phyloP scores from a whole-genome alignment of 148 eudicot genomes.

The Heliamphora exappendiculata region DNA sequence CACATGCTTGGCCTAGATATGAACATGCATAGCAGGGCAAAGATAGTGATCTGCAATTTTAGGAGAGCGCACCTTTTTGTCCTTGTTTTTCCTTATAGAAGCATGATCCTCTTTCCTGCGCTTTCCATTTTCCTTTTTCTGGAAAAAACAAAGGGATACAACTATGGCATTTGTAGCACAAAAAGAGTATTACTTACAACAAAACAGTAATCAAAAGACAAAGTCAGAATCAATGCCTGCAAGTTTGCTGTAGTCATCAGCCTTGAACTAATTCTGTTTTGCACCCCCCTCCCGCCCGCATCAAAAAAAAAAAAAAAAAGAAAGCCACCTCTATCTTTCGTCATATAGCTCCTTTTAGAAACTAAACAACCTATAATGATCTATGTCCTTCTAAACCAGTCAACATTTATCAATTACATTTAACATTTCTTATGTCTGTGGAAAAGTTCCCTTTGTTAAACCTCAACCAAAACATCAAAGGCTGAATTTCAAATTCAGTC shows the following conservation, averaged over 20 bases:
- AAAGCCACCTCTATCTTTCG: no score
- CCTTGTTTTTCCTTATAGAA: conserved; percentile 56
- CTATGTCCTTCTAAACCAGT: background rate
- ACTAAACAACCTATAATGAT: no score
- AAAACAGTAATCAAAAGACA: background rate
- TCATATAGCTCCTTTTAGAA: no score
- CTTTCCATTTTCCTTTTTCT: conserved; percentile 81
- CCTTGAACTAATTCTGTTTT: background rate
- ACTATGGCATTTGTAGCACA: background rate
- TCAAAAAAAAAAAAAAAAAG: background rate
- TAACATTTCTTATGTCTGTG: no score
- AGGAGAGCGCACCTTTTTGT: conserved; percentile 48
- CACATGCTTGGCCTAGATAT: no score
- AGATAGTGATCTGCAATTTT: background rate
- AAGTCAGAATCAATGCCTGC: background rate
- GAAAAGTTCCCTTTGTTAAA: no score
- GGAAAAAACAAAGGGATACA: conserved; percentile 16
- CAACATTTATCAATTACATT: no score
- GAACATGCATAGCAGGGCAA: background rate
- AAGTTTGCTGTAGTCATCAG: background rate
- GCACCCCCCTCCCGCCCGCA: no score
- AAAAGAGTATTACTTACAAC: background rate
- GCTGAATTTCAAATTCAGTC: no score
- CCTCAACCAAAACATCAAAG: no score
- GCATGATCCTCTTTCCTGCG: conserved; percentile 73